Conservation (phyloP, 1,139 yeast species). For the Geotrichum cucujoidarum region DNA sequence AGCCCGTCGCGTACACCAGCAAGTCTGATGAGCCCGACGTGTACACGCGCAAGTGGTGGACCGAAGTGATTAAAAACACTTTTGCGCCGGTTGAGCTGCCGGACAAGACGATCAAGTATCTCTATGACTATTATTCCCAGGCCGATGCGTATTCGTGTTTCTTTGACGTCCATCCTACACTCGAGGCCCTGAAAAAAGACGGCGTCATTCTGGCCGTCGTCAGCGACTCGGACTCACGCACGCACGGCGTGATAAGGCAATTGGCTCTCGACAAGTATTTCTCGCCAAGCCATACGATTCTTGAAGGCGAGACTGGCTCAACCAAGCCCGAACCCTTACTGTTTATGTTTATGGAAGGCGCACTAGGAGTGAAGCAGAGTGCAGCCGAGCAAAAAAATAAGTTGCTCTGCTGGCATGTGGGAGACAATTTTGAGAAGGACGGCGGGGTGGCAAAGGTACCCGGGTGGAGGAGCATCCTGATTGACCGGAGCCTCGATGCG, state of each 20-base stretch:
- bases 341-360: conserved; percentile 21
- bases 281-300: conserved; percentile 18
- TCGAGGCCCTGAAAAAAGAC: conserved; percentile 17
- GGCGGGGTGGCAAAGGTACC: conserved; percentile 23
- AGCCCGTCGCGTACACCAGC: conserved; percentile 12
- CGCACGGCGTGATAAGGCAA: too few relatives aligned
- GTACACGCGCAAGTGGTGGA: conserved; percentile 28
- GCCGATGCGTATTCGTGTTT: conserved; percentile 25
- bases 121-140: conserved; percentile 26
- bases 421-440: conserved; percentile 30
- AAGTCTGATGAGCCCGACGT: conserved; percentile 1
- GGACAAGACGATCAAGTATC: conserved; percentile 19
- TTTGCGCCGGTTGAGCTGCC: conserved; percentile 21
- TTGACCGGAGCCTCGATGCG: too few relatives aligned
- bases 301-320: conserved; percentile 28
- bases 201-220: conserved; percentile 26
- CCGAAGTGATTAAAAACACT: conserved; percentile 22
- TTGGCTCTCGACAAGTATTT: too few relatives aligned
- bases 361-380: background rate
- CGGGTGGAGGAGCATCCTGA: conserved; percentile 30
- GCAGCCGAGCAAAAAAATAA: background rate
- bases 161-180: conserved; percentile 24
- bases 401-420: conserved; percentile 29
- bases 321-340: conserved; percentile 28
- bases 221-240: conserved; percentile 31